Evolutionary conservation across 2,329 filamentous ascomycete genomes (phyloP), one percentile per base, ranked within the genome.

Genomic region (Domatiomyces globalis): DNA sequence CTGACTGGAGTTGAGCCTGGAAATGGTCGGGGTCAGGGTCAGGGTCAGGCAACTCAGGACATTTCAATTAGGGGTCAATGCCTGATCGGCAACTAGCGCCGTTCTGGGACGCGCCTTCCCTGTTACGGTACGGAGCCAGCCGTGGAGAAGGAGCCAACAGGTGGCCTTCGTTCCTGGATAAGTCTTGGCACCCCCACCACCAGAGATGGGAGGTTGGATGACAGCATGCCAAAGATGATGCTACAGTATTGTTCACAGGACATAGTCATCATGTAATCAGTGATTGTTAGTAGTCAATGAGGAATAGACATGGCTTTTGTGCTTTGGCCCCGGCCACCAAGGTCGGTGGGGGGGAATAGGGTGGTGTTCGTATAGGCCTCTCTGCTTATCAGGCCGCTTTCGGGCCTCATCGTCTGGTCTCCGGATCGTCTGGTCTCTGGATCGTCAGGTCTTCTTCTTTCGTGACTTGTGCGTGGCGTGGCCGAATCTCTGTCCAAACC

Each of bases 41-140:
- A 17, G 46, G 19, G 27, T n/a, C n/a, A 50, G 25, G 43, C 43
- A 25, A 39, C 33, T 15, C 10, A 15, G 33, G 33, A 15, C 33
- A 39, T 39, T 39, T 39, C 33, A 39, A 39, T 39, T 39, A 39
- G 33, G 33, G 33, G 33, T 39, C 33, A 15, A 10, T 10, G 15
- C 33, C 15, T 10, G 10, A 39, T 39, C 15, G 33, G 33, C 33
- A 18, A 22, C 43, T 45, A 27, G 19, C 19, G 19, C 15, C 20
- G 48, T 43, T 53, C 53, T 49, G 57, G 56, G 56, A 53, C 46
- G 47, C 53, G 48, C 56, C 53, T 58, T 53, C 51, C 56, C 53
- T 45, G 18, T 51, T 58, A 50, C 20, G 49, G 52, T 22, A 47
- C n/a, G 33, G 5, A 3, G 6, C 22, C 22, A 4, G 3, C 22